These are phyloP conservation scores for Neurospora africana DNA, from an alignment of 495 filamentous ascomycete species.

Conservation along the genomic window DNA sequence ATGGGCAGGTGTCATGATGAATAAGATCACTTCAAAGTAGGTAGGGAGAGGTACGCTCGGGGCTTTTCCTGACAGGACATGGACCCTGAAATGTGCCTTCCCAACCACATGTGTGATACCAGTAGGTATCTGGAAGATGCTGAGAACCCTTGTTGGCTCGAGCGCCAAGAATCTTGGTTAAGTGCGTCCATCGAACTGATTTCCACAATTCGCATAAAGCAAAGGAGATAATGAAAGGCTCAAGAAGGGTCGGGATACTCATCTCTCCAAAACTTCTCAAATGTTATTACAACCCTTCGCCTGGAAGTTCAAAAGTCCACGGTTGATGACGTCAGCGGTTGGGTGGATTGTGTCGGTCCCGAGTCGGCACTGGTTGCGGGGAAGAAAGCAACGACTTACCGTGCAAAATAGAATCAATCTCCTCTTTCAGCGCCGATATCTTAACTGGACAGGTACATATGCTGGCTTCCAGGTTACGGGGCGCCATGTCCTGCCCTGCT, in stretches of 20 bases:
- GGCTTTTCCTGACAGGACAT: background rate
- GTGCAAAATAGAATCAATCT: too few relatives aligned
- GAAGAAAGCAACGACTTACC: background rate
- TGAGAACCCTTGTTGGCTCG: background rate
- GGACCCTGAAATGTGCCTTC: background rate
- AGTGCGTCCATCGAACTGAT: background rate
- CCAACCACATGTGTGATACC: background rate
- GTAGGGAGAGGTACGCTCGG: too few relatives aligned
- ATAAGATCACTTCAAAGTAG: background rate
- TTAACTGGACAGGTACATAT: too few relatives aligned
- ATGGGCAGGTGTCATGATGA: background rate
- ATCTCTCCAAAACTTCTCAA: background rate
- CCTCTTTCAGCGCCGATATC: too few relatives aligned
- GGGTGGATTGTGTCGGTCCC: background rate
- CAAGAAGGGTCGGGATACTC: background rate
- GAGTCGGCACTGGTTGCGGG: background rate
- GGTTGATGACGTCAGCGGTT: background rate
- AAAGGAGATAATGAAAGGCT: background rate
- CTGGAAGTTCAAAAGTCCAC: background rate
- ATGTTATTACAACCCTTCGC: background rate
- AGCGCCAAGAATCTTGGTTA: background rate
- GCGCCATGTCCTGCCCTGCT: too few relatives aligned
- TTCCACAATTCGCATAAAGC: background rate
- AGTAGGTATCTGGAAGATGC: background rate
- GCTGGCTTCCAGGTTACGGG: too few relatives aligned